Evolutionary conservation across 2,329 filamentous ascomycete species (phyloP).

Genomic region (Colletotrichum falcatum): DNA sequence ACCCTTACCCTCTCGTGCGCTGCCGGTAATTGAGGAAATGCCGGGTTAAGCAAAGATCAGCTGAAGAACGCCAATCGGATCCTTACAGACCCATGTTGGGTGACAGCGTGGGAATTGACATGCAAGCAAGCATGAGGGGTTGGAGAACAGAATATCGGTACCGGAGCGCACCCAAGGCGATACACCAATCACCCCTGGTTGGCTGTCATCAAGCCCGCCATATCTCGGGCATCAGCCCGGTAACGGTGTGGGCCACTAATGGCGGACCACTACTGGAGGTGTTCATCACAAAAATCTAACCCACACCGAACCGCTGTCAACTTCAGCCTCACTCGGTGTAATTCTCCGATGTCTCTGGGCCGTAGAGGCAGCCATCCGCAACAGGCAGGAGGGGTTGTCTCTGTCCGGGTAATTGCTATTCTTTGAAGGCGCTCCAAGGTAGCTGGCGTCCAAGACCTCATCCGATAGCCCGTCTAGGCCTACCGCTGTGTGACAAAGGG

Average conservation of each 20-base stretch:
- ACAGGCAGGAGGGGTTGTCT: background rate
- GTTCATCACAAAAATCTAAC: slow-evolving; percentile 15
- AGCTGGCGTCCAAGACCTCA: background rate
- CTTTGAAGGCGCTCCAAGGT: background rate
- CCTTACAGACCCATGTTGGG: too few species aligned
- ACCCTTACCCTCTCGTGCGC: background rate
- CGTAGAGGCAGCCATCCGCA: background rate
- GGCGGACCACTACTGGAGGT: slow-evolving; percentile 11
- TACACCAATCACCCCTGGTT: background rate
- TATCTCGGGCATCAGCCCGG: background rate
- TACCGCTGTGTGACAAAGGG: background rate
- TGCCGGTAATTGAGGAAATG: background rate
- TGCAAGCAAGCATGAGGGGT: background rate
- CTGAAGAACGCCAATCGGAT: background rate
- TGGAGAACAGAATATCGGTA: too few species aligned
- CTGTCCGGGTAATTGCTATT: background rate
- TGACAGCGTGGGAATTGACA: background rate
- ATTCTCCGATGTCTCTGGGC: slow-evolving; percentile 29
- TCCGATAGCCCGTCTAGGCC: background rate
- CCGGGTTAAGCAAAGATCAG: background rate
- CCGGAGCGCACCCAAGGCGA: background rate
- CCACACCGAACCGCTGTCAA: slow-evolving; percentile 19
- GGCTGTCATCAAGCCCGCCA: background rate
- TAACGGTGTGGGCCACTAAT: slow-evolving; percentile 4
- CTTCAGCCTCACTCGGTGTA: slow-evolving; percentile 24